Evolutionary conservation across 306 rosid species (phyloP).

Genomic region (Lathyrus aphaca): DNA sequence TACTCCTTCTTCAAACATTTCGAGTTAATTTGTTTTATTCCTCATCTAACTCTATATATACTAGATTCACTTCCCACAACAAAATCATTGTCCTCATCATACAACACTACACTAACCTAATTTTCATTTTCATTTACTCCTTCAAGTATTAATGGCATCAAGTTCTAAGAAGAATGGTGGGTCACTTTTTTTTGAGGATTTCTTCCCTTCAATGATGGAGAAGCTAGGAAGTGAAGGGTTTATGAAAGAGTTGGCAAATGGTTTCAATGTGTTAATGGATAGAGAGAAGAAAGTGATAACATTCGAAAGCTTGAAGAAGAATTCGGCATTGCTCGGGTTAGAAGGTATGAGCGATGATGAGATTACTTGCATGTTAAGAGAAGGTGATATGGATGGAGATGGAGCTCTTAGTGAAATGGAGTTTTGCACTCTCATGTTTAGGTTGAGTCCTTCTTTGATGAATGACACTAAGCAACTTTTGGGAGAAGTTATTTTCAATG

Average conservation of each 20-base stretch:
- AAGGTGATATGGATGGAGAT: constrained; percentile 87
- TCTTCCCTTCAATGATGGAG: constrained; percentile 76
- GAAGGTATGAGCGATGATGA: constrained; percentile 75
- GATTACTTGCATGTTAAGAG: constrained; percentile 65
- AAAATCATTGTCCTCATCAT: background rate
- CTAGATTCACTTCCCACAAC: background rate
- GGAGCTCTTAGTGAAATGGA: constrained; percentile 79
- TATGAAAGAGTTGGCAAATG: constrained; percentile 72
- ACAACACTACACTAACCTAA: background rate
- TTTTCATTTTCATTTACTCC: background rate
- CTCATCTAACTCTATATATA: constrained; percentile 38
- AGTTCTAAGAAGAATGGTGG: constrained; percentile 35
- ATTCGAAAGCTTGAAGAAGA: constrained; percentile 77
- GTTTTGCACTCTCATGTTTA: constrained; percentile 83
- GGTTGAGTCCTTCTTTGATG: constrained; percentile 86
- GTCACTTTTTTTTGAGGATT: constrained; percentile 62
- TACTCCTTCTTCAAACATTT: constrained; percentile 36
- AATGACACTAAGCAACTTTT: constrained; percentile 52
- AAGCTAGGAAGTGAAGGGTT: constrained; percentile 73
- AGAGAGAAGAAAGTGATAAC: constrained; percentile 66
- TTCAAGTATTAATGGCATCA: constrained; percentile 44
- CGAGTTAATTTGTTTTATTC: background rate
- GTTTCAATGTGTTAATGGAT: constrained; percentile 72
- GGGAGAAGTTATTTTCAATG: constrained; percentile 54
- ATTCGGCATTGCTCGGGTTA: constrained; percentile 73